A percentile compares a stretch with the other conserved stretches of the same genome.
phyloP scores from a whole-genome alignment of 768 basidiomycete genomes.

The Calocybe cyanea region DNA sequence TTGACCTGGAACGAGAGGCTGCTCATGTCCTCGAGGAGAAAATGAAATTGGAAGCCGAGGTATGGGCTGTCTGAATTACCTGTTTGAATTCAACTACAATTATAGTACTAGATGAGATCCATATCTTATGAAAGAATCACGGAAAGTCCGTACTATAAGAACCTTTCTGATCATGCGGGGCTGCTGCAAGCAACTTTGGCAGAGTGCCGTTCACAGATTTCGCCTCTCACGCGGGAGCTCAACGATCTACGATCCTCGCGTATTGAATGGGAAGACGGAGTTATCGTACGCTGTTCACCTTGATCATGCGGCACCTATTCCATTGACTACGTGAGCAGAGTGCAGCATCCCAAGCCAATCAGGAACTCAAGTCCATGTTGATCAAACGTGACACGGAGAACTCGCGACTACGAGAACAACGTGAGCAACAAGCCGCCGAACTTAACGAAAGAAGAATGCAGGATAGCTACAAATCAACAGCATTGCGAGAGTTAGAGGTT shows the following conservation, averaged over 20 bases:
- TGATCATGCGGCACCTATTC: conserved; percentile 7
- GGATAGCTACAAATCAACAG: conserved; percentile 54
- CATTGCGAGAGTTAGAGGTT: conserved; percentile 60
- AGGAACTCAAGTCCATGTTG: conserved; percentile 60
- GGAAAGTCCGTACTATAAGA: conserved; percentile 51
- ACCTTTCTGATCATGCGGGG: conserved; percentile 51
- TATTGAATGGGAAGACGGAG: conserved; percentile 44
- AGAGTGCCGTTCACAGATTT: conserved; percentile 36
- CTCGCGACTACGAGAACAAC: conserved; percentile 63
- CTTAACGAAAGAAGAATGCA: conserved; percentile 64
- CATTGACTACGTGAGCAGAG: conserved; percentile 19
- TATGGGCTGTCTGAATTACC: conserved; percentile 26
- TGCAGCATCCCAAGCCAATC: conserved; percentile 43
- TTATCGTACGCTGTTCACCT: conserved; percentile 32
- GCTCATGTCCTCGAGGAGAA: conserved; percentile 43
- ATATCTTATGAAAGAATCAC: conserved; percentile 42
- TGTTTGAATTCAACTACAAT: too few species aligned
- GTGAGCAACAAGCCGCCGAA: conserved; percentile 65
- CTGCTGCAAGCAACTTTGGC: conserved; percentile 38
- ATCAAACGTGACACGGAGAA: conserved; percentile 66
- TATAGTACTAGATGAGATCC: conserved; percentile 29
- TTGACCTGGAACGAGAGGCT: conserved; percentile 44
- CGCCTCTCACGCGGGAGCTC: conserved; percentile 41
- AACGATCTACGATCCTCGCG: conserved; percentile 33
- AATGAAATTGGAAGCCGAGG: conserved; percentile 41